These are phyloP conservation scores for Rhodocollybia butyracea DNA, from an alignment of 768 basidiomycete genomes.

Conservation along the genomic window DNA sequence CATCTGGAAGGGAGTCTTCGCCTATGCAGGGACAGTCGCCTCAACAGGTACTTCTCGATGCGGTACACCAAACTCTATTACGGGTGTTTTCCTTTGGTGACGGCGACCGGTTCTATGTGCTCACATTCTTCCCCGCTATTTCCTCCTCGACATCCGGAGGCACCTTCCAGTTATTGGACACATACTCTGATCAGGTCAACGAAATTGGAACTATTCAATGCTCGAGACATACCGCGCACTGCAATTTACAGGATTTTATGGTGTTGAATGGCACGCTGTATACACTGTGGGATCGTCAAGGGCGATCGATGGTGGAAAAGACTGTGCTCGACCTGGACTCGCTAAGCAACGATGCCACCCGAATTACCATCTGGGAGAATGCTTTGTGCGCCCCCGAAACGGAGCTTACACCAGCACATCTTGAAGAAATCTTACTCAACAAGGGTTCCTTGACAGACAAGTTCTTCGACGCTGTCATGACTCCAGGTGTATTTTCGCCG, in stretches of 20 bases:
- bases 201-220: constrained; percentile 59
- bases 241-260: constrained; percentile 75
- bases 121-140: constrained; percentile 72
- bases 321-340: constrained; percentile 42
- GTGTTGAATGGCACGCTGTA: constrained; percentile 56
- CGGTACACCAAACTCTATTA: constrained; percentile 61
- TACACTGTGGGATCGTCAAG: constrained; percentile 80
- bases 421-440: constrained; percentile 77
- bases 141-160: constrained; percentile 68
- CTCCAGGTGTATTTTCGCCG: constrained; percentile 85
- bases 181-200: constrained; percentile 54
- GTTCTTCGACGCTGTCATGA: constrained; percentile 80
- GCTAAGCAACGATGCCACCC: constrained; percentile 27
- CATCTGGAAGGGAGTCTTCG: constrained; percentile 28
- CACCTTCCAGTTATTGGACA: constrained; percentile 67
- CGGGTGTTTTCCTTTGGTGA: constrained; percentile 52
- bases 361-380: constrained; percentile 44
- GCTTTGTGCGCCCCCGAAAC: constrained; percentile 66
- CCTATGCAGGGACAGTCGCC: constrained; percentile 28
- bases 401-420: constrained; percentile 79
- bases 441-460: constrained; percentile 72
- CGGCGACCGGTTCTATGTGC: constrained; percentile 54
- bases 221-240: constrained; percentile 57
- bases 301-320: constrained; percentile 66
- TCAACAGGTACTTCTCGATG: constrained; percentile 49